Percentiles rank a stretch among this genome's conserved stretches.
These are phyloP conservation scores for Ogataea paraovalis DNA, from an alignment of 805 yeast species.

Conservation along the genomic window DNA sequence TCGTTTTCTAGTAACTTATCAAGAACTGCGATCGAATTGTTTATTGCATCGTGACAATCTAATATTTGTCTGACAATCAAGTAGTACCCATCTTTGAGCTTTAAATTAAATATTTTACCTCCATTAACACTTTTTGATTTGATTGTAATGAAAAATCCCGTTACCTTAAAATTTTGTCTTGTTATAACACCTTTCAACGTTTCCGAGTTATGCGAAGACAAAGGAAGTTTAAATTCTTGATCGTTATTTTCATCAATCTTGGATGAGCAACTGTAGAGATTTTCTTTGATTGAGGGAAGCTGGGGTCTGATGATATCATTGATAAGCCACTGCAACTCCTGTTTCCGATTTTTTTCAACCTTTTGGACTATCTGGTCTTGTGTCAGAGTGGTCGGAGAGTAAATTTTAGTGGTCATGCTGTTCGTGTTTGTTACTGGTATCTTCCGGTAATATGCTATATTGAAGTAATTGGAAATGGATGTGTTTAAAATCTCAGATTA, in stretches of 20 bases:
- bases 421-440: too few relatives aligned
- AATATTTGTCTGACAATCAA: constrained; percentile 39
- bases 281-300: constrained; percentile 43
- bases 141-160: constrained; percentile 41
- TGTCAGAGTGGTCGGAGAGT: constrained; percentile 3
- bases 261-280: constrained; percentile 37
- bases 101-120: constrained; percentile 36
- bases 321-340: constrained; percentile 45
- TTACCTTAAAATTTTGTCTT: constrained; percentile 50
- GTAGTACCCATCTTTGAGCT: constrained; percentile 34
- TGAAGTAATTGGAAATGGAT: too few relatives aligned
- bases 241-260: constrained; percentile 34
- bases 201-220: constrained; percentile 52
- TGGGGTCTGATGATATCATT: constrained; percentile 44
- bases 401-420: constrained; percentile 25
- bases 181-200: constrained; percentile 57
- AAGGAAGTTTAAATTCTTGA: constrained; percentile 50
- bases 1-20: constrained; percentile 31
- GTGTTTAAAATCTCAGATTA: too few relatives aligned
- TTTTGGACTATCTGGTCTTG: constrained; percentile 4
- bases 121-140: constrained; percentile 37
- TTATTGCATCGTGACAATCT: constrained; percentile 31
- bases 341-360: constrained; percentile 10
- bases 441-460: too few relatives aligned
- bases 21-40: constrained; percentile 42